Evolutionary conservation across 495 filamentous ascomycete species (phyloP).

Genomic region (Letharia lupina): DNA sequence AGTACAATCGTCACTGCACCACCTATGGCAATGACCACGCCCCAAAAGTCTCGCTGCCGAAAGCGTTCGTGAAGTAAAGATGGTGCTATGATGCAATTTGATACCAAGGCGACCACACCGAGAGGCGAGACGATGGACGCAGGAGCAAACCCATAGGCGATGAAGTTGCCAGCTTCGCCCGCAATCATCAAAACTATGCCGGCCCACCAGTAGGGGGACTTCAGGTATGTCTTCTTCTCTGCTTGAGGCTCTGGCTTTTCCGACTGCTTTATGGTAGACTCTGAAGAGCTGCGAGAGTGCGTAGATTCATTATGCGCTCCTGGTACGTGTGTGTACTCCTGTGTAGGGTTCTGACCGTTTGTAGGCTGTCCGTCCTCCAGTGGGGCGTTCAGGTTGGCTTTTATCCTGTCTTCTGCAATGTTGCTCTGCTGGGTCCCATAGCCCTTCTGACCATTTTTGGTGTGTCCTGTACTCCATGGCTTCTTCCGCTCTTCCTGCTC

Average conservation of each 20-base stretch:
- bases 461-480: constrained; percentile 24
- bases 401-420: constrained; percentile 24
- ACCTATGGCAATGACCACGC: constrained; percentile 72
- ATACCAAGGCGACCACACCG: constrained; percentile 88
- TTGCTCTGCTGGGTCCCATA: constrained; percentile 31
- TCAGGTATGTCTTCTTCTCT: constrained; percentile 61
- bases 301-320: constrained; percentile 29
- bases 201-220: constrained; percentile 91
- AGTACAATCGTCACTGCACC: constrained; percentile 91
- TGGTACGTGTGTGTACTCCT: background rate
- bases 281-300: constrained; percentile 30
- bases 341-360: constrained; percentile 22
- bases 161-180: constrained; percentile 93
- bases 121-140: constrained; percentile 96
- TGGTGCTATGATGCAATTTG: constrained; percentile 93
- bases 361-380: constrained; percentile 26
- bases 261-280: constrained; percentile 34
- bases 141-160: constrained; percentile 97
- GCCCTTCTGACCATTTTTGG: constrained; percentile 29
- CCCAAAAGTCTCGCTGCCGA: constrained; percentile 75
- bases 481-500: constrained; percentile 49
- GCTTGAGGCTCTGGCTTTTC: constrained; percentile 27
- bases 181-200: constrained; percentile 84
- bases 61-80: constrained; percentile 86
- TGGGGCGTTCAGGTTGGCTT: constrained; percentile 26